Conservation (phyloP, 768 basidiomycete genomes). For the Mycena metata region DNA sequence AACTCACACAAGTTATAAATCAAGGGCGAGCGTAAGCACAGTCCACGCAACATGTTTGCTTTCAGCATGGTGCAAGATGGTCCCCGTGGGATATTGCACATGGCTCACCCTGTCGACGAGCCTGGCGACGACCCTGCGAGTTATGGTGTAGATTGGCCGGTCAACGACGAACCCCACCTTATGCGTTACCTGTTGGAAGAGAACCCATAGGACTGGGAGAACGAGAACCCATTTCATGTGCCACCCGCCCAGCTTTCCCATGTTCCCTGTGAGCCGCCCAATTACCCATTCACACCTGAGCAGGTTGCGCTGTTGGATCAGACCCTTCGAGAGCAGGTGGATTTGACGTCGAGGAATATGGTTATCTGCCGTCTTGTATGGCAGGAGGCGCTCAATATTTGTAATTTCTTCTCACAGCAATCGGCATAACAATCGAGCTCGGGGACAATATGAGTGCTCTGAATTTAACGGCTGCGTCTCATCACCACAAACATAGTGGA, state of each 20-base stretch:
- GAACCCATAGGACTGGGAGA: conserved; percentile 25
- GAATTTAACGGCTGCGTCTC: too few species aligned
- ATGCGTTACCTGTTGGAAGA: conserved; percentile 23
- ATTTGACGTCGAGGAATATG: conserved; percentile 10
- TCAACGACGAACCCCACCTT: conserved; percentile 1
- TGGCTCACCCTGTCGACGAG: conserved; percentile 4
- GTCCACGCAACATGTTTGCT: conserved; percentile 37
- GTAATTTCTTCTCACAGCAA: conserved; percentile 4
- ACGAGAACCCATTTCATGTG: conserved; percentile 18
- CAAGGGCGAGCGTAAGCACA: conserved; percentile 22
- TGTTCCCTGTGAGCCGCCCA: conserved; percentile 10
- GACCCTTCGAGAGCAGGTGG: background rate
- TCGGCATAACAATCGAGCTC: too few species aligned
- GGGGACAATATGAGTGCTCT: too few species aligned
- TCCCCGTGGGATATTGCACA: conserved; percentile 20
- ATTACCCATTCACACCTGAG: conserved; percentile 2
- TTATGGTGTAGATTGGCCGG: conserved; percentile 38
- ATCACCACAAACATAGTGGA: too few species aligned
- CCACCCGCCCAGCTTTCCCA: background rate
- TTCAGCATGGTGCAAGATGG: conserved; percentile 40
- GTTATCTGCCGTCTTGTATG: background rate
- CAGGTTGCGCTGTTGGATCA: background rate
- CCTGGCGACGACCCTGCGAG: conserved; percentile 2
- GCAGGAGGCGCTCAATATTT: conserved; percentile 1
- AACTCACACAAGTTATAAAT: conserved; percentile 42